Percentiles rank a stretch among this genome's conserved stretches.
These are phyloP conservation scores for Fusarium subtropicale DNA, from an alignment of 2,329 filamentous ascomycete species.

Conservation along the genomic window DNA sequence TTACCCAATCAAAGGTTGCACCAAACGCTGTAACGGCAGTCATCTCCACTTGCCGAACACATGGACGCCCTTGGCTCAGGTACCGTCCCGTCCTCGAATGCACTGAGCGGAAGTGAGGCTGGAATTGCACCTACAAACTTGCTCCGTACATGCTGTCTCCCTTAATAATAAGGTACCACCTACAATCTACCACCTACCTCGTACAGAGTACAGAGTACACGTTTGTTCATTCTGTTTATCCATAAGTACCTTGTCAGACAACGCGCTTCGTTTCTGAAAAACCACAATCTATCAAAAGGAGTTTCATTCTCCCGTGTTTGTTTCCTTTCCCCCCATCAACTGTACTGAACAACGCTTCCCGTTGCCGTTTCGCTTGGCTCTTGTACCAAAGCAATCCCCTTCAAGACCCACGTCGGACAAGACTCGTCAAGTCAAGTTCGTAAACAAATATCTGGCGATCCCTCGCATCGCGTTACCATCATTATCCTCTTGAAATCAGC, in stretches of 20 bases:
- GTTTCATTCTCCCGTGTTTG: slow-evolving; percentile 34
- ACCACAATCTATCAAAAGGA: slow-evolving; percentile 13
- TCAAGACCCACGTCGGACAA: slow-evolving; percentile 25
- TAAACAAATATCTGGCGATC: slow-evolving; percentile 11
- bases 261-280: slow-evolving; percentile 9
- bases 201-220: not conserved
- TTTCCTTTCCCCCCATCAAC: not conserved
- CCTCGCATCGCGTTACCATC: not conserved
- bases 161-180: slow-evolving; percentile 21
- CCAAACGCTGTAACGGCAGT: slow-evolving; percentile 7
- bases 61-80: not conserved
- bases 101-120: slow-evolving; percentile 5
- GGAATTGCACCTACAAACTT: not conserved
- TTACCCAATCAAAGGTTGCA: slow-evolving; percentile 20
- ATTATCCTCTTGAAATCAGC: not conserved
- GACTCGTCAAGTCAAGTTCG: slow-evolving; percentile 17
- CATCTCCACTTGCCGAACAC: slow-evolving; percentile 30
- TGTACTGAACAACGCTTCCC: slow-evolving; percentile 18
- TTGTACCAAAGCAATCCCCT: slow-evolving; percentile 15
- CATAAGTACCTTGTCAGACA: not conserved
- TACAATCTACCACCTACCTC: not conserved
- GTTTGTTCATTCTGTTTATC: not conserved
- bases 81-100: not conserved
- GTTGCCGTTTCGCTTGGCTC: slow-evolving; percentile 18
- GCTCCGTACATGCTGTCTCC: slow-evolving; percentile 10